A percentile compares a stretch with the other conserved stretches of the same genome.
Evolutionary conservation across 2,329 filamentous ascomycete genomes (phyloP).

Genomic region (Neonectria neomacrospora): DNA sequence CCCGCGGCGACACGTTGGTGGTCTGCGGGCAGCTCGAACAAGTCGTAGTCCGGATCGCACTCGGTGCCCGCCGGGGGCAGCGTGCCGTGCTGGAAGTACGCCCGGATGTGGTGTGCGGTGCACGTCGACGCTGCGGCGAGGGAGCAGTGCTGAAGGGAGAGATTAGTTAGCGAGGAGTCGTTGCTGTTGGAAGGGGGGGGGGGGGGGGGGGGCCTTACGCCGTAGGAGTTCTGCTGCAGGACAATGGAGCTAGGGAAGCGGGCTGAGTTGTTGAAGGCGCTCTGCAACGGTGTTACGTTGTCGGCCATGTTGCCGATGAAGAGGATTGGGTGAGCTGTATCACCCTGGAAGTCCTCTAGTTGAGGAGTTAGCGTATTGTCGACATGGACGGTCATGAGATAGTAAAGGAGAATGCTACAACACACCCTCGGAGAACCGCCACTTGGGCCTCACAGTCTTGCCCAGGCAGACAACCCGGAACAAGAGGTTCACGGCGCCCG

Average conservation of each 20-base stretch:
- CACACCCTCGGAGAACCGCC: slow-evolving; percentile 51
- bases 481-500: slow-evolving; percentile 57
- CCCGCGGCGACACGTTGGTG: slow-evolving; percentile 15
- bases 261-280: slow-evolving; percentile 56
- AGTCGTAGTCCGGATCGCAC: slow-evolving; percentile 58
- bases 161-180: slow-evolving; percentile 7
- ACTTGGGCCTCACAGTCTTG: slow-evolving; percentile 52
- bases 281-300: slow-evolving; percentile 60
- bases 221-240: slow-evolving; percentile 62
- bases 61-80: slow-evolving; percentile 57
- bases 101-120: slow-evolving; percentile 53
- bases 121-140: slow-evolving; percentile 58
- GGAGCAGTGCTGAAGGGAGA: slow-evolving; percentile 58
- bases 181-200: not conserved
- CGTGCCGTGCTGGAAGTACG: slow-evolving; percentile 58
- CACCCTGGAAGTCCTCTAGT: slow-evolving; percentile 45
- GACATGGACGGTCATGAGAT: too few species aligned
- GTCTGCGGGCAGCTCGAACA: slow-evolving; percentile 52
- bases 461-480: slow-evolving; percentile 55
- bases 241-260: slow-evolving; percentile 59
- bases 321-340: slow-evolving; percentile 57
- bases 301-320: slow-evolving; percentile 59
- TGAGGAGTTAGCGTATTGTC: slow-evolving; percentile 12
- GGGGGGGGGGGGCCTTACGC: slow-evolving; percentile 51
- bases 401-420: not conserved